Conservation (phyloP, 257 asterid species). For the Petunia axillaris region DNA sequence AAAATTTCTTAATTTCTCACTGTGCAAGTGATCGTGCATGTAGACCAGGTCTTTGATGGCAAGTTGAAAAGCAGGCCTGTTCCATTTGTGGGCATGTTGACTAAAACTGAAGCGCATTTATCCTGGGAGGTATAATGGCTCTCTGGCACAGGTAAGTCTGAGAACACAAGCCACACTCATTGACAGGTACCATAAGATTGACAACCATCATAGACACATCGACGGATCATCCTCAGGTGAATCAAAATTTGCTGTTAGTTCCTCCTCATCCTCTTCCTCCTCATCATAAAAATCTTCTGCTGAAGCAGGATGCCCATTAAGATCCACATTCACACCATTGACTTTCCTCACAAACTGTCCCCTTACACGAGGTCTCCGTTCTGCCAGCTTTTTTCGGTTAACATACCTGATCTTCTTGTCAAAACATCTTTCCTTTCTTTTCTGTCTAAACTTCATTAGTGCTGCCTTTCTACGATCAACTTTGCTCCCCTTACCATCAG, state of each 20-base stretch:
- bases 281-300: constrained; percentile 58
- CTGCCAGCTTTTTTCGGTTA: constrained; percentile 88
- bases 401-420: constrained; percentile 94
- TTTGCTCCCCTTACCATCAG: constrained; percentile 51
- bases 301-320: constrained; percentile 79
- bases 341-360: constrained; percentile 96
- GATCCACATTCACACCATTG: constrained; percentile 74
- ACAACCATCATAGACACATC: constrained; percentile 12
- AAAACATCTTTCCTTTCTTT: constrained; percentile 90
- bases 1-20: background rate
- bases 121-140: background rate
- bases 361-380: constrained; percentile 85
- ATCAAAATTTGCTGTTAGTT: constrained; percentile 22
- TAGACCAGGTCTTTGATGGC: background rate
- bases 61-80: background rate
- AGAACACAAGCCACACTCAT: constrained; percentile 11
- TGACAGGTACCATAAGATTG: constrained; percentile 18
- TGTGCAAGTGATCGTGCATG: constrained; percentile 18
- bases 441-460: constrained; percentile 85
- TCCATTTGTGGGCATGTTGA: background rate
- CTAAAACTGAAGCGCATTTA: constrained; percentile 2
- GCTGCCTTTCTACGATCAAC: constrained; percentile 90
- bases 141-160: background rate
- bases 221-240: constrained; percentile 32
- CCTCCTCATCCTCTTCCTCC: constrained; percentile 44